Evolutionary conservation across 805 yeast genomes (phyloP).

Genomic region (Lipomyces sp.): DNA sequence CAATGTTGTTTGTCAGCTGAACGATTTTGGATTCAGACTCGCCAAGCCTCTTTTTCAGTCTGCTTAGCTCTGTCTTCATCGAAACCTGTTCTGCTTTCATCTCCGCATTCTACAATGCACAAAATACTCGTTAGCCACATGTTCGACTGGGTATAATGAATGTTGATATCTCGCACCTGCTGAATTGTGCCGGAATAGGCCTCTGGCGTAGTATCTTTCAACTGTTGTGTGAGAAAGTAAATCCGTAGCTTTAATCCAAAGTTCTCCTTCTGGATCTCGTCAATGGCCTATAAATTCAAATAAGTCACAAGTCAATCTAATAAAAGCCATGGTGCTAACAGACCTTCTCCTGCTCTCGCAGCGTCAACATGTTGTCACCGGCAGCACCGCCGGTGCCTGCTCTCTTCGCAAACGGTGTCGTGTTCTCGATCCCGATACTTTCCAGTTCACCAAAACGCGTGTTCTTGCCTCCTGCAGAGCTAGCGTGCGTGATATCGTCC

Average conservation of each 20-base stretch:
- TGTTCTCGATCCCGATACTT: neutral
- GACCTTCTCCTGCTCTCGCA: constrained; percentile 30
- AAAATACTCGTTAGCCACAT: too few species aligned
- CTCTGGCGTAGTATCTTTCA: constrained; percentile 26
- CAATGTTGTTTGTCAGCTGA: constrained; percentile 10
- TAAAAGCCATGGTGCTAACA: neutral
- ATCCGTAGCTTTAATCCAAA: constrained; percentile 28
- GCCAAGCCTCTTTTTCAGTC: constrained; percentile 14
- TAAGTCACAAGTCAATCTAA: neutral
- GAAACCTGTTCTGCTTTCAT: constrained; percentile 21
- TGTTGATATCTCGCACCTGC: constrained; percentile 13
- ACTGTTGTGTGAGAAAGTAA: constrained; percentile 17
- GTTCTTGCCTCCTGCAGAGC: constrained; percentile 2
- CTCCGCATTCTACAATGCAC: constrained; percentile 22
- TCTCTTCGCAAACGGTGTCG: constrained; percentile 24
- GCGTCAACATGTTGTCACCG: constrained; percentile 22
- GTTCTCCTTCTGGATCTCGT: constrained; percentile 31
- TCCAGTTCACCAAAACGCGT: neutral
- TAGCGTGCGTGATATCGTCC: constrained; percentile 24
- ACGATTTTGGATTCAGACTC: constrained; percentile 15
- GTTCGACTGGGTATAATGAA: too few species aligned
- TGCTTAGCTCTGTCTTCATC: constrained; percentile 12
- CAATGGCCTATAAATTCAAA: constrained; percentile 13
- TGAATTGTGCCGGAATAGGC: constrained; percentile 11
- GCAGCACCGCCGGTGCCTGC: constrained; percentile 1